A percentile compares a stretch with the other conserved stretches of the same genome.
These are phyloP conservation scores for Eragrostis curvula DNA, from an alignment of 176 grass and related monocot species.

Conservation along the genomic window DNA sequence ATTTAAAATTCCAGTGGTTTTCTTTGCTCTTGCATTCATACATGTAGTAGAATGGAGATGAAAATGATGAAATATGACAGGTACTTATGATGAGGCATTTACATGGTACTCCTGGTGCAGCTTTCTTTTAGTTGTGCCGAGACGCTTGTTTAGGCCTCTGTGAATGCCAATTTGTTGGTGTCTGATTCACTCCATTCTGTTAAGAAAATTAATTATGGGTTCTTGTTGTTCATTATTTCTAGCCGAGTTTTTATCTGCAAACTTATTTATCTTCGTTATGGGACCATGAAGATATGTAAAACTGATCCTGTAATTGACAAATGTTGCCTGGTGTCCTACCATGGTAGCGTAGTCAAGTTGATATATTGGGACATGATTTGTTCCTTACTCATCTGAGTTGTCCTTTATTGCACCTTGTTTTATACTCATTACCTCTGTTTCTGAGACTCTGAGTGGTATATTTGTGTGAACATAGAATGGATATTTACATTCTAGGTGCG, in stretches of 20 bases:
- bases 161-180: constrained; percentile 48
- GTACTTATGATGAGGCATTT: constrained; percentile 70
- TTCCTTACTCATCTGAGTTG: constrained; percentile 90
- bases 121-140: constrained; percentile 63
- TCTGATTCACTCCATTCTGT: constrained; percentile 63
- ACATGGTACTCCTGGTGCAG: constrained; percentile 65
- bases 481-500: constrained; percentile 3
- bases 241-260: not conserved
- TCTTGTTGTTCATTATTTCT: constrained; percentile 25
- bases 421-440: constrained; percentile 9
- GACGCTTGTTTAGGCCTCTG: constrained; percentile 55
- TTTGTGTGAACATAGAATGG: not conserved
- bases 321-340: constrained; percentile 53
- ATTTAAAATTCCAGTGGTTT: constrained; percentile 6
- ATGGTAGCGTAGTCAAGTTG: constrained; percentile 59
- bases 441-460: not conserved
- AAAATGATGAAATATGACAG: constrained; percentile 79
- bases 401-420: constrained; percentile 24
- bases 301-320: constrained; percentile 50
- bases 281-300: constrained; percentile 68
- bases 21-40: not conserved
- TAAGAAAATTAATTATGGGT: constrained; percentile 5
- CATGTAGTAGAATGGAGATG: constrained; percentile 51
- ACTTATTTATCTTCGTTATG: constrained; percentile 24
- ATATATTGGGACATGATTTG: constrained; percentile 56